Percentiles rank a stretch among this genome's conserved stretches.
Evolutionary conservation across 2,329 filamentous ascomycete species (phyloP).

Genomic region (Graphium sp.): DNA sequence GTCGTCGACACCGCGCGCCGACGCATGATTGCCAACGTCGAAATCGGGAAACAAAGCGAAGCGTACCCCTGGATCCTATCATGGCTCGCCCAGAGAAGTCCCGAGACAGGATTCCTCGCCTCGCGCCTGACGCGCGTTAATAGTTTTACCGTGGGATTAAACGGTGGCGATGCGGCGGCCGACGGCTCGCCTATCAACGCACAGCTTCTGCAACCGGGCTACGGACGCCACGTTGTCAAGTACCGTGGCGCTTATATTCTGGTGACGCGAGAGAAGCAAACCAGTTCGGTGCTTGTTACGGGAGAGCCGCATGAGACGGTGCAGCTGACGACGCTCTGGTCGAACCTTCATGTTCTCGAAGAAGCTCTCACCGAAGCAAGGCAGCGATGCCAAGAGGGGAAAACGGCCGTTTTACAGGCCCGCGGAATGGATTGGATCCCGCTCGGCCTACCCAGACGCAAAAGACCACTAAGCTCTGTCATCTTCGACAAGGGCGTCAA

Average conservation of each 20-base stretch:
- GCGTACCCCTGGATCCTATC: slow-evolving; percentile 89
- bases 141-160: slow-evolving; percentile 39
- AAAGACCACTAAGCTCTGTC: slow-evolving; percentile 77
- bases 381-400: slow-evolving; percentile 68
- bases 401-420: slow-evolving; percentile 80
- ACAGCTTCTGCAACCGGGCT: slow-evolving; percentile 82
- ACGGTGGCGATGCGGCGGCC: slow-evolving; percentile 29
- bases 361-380: slow-evolving; percentile 81
- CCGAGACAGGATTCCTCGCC: slow-evolving; percentile 52
- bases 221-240: slow-evolving; percentile 73
- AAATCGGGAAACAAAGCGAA: slow-evolving; percentile 86
- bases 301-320: slow-evolving; percentile 91
- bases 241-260: slow-evolving; percentile 77
- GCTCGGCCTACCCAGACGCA: slow-evolving; percentile 71
- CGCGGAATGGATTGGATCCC: slow-evolving; percentile 71
- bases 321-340: slow-evolving; percentile 79
- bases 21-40: slow-evolving; percentile 83
- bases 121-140: slow-evolving; percentile 41
- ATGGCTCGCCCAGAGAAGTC: slow-evolving; percentile 79
- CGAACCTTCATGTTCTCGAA: slow-evolving; percentile 78
- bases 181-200: slow-evolving; percentile 49
- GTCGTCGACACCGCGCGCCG: slow-evolving; percentile 61
- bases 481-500: slow-evolving; percentile 72
- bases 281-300: slow-evolving; percentile 62
- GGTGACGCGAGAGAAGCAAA: slow-evolving; percentile 73